Conservation (phyloP, 192 early-diverging fungal species). For the Oehlia diaphana region DNA sequence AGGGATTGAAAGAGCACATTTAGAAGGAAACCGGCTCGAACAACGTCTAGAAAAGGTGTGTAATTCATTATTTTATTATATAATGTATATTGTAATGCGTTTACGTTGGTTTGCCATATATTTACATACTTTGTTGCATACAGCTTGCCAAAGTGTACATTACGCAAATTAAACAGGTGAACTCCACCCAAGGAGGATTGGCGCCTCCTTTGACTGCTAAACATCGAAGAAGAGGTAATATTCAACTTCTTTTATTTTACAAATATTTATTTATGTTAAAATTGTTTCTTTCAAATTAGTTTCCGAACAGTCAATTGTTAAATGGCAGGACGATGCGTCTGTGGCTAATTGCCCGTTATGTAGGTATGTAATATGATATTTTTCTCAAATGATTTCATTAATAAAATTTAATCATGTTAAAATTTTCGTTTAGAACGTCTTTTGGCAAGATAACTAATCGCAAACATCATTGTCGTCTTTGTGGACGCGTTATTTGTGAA, state of each 20-base stretch:
- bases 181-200: conserved; percentile 35
- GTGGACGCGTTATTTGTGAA: conserved; percentile 65
- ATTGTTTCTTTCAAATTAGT: conserved; percentile 24
- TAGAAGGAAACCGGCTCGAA: conserved; percentile 73
- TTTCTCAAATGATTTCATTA: no score
- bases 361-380: conserved; percentile 34
- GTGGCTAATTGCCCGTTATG: conserved; percentile 43
- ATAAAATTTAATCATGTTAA: not conserved
- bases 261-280: not conserved
- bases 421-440: conserved; percentile 29
- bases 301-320: conserved; percentile 43
- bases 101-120: not conserved
- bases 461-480: conserved; percentile 73
- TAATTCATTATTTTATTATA: no score
- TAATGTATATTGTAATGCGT: no score
- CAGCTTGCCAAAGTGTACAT: conserved; percentile 33
- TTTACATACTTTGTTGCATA: conserved; percentile 8
- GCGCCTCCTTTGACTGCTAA: conserved; percentile 37
- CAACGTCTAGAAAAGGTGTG: conserved; percentile 70
- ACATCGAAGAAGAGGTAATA: conserved; percentile 41
- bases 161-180: conserved; percentile 28
- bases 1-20: conserved; percentile 56
- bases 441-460: conserved; percentile 60
- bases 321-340: conserved; percentile 51
- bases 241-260: not conserved